Conservation (phyloP, 2,329 filamentous ascomycete species). For the Sphaerulina populicola region DNA sequence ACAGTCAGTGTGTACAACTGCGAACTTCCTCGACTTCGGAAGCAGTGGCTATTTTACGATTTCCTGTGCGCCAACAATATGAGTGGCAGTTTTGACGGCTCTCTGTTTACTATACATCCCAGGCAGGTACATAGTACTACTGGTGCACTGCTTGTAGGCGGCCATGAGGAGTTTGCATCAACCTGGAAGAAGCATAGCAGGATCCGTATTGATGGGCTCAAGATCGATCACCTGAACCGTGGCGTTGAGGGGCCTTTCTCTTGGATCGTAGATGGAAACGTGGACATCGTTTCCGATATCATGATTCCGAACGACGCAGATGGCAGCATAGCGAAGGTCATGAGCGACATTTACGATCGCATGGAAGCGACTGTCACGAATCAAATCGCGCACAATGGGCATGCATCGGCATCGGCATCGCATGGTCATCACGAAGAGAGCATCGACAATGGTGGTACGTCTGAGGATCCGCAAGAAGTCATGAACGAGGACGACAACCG, state of each 20-base stretch:
- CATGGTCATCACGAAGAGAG: conserved; percentile 14
- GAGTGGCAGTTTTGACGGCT: conserved; percentile 91
- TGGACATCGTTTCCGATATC: conserved; percentile 92
- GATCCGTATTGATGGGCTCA: conserved; percentile 83
- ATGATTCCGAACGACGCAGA: conserved; percentile 86
- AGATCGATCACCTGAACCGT: conserved; percentile 90
- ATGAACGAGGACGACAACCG: conserved; percentile 52
- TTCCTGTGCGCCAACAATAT: conserved; percentile 92
- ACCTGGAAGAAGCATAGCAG: conserved; percentile 95
- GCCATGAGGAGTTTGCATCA: conserved; percentile 53
- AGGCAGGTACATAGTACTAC: conserved; percentile 77
- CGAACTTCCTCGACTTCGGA: conserved; percentile 82
- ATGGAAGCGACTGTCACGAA: conserved; percentile 79
- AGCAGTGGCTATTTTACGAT: conserved; percentile 97
- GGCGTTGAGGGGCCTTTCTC: conserved; percentile 90
- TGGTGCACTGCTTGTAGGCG: conserved; percentile 52
- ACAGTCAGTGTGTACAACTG: conserved; percentile 93
- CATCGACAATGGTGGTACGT: conserved; percentile 22
- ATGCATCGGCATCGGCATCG: neutral
- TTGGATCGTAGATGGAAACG: conserved; percentile 95
- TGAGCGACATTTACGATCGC: conserved; percentile 95
- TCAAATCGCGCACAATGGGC: conserved; percentile 13
- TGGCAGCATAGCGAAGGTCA: conserved; percentile 82
- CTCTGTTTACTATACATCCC: conserved; percentile 93
- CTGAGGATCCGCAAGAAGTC: neutral